Evolutionary conservation across 2,329 filamentous ascomycete species (phyloP).

Genomic region (Sphaerostilbella broomeana): DNA sequence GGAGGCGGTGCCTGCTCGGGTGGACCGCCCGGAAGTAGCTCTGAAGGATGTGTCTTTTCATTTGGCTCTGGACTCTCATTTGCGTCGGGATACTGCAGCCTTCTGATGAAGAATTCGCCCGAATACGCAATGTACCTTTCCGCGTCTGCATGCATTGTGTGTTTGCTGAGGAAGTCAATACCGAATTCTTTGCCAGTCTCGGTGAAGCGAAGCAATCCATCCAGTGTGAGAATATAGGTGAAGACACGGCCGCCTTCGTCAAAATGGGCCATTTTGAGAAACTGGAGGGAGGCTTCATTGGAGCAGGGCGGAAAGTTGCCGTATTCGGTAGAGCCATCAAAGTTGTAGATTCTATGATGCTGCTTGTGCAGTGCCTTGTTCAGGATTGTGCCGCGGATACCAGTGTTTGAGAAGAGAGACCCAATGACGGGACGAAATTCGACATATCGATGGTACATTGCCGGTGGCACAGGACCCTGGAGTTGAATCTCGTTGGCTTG

Average conservation of each 20-base stretch:
- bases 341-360: constrained; percentile 84
- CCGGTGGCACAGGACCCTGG: constrained; percentile 69
- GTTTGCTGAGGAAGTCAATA: constrained; percentile 87
- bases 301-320: constrained; percentile 62
- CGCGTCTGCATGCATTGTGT: constrained; percentile 95
- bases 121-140: constrained; percentile 86
- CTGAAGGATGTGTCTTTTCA: constrained; percentile 45
- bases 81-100: constrained; percentile 46
- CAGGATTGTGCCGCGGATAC: constrained; percentile 70
- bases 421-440: constrained; percentile 89
- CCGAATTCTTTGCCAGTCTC: constrained; percentile 95
- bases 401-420: constrained; percentile 75
- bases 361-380: constrained; percentile 87
- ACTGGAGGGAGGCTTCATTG: constrained; percentile 65
- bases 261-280: constrained; percentile 80
- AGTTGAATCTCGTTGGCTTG: constrained; percentile 91
- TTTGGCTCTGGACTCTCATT: constrained; percentile 37
- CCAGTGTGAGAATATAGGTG: constrained; percentile 85
- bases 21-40: constrained; percentile 42
- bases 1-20: constrained; percentile 37
- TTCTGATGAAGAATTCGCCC: constrained; percentile 86
- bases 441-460: constrained; percentile 85
- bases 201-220: constrained; percentile 82
- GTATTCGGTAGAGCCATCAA: constrained; percentile 66
- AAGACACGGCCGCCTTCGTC: constrained; percentile 82